Conservation (phyloP, 225 moss, liverwort and hornwort genomes). For the Thuidium tamariscinum region DNA sequence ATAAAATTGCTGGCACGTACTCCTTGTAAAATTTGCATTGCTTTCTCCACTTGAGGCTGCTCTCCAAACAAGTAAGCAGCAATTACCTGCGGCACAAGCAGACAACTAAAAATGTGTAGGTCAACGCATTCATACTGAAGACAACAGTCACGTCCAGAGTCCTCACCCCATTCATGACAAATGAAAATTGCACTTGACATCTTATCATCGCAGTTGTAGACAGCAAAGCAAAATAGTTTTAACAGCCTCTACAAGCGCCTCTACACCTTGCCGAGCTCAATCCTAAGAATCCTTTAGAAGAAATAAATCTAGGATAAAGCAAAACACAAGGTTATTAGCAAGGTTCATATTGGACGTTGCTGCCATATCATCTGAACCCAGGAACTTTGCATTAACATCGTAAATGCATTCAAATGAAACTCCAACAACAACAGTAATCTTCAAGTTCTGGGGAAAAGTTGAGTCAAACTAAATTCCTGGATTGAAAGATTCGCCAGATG, state of each 20-base stretch:
- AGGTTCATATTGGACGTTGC: not conserved
- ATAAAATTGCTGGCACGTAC: slow-evolving; percentile 50
- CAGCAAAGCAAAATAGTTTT: not conserved
- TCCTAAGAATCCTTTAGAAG: not conserved
- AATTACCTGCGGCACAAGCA: slow-evolving; percentile 48
- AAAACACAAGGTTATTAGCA: not conserved
- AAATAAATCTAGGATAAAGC: not conserved
- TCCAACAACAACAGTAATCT: not conserved
- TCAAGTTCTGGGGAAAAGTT: not conserved
- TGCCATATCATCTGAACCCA: not conserved
- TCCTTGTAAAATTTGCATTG: slow-evolving; percentile 52
- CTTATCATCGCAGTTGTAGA: not conserved
- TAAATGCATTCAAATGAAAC: not conserved
- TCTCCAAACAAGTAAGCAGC: slow-evolving; percentile 57
- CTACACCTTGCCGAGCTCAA: not conserved
- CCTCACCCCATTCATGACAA: not conserved
- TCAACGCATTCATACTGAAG: not conserved
- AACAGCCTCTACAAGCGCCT: not conserved
- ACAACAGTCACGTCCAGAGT: not conserved
- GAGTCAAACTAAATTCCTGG: not conserved
- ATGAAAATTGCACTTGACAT: not conserved
- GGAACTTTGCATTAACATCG: not conserved
- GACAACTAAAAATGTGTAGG: not conserved
- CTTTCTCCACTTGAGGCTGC: slow-evolving; percentile 62
- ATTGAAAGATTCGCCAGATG: not conserved